Percentiles rank a stretch among this genome's conserved stretches.
phyloP scores from a whole-genome alignment of 768 basidiomycete species.

The Tricholoma hemisulphureum region DNA sequence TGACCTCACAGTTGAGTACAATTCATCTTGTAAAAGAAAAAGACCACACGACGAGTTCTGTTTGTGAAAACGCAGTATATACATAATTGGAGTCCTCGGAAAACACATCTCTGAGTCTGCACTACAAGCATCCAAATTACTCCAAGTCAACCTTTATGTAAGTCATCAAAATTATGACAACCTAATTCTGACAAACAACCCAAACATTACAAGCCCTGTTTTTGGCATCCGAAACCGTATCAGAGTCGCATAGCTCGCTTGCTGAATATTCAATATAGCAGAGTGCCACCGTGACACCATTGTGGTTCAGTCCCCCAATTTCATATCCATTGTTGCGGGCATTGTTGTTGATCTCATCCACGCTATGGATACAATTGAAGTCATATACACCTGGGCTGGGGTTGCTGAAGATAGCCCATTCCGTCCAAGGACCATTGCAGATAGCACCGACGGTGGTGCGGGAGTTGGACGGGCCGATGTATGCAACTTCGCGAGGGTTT shows the following conservation, averaged over 20 bases:
- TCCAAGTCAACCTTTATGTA: too few species aligned
- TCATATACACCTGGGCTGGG: neutral
- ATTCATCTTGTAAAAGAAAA: too few species aligned
- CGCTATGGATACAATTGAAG: neutral
- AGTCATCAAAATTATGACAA: too few species aligned
- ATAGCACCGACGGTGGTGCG: neutral
- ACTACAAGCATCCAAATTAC: too few species aligned
- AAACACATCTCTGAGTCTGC: too few species aligned
- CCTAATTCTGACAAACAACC: conserved; percentile 1
- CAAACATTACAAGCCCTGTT: neutral
- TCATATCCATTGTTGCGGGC: neutral
- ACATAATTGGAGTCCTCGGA: too few species aligned
- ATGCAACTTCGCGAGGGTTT: neutral
- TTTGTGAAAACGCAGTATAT: too few species aligned
- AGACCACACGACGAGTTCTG: too few species aligned
- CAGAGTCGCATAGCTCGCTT: neutral
- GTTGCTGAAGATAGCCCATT: neutral
- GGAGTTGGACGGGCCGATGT: neutral
- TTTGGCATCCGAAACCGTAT: neutral
- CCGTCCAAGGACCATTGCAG: neutral
- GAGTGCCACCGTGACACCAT: neutral
- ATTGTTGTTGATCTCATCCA: neutral
- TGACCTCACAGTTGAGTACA: neutral
- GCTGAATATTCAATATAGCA: neutral
- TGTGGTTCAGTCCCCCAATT: neutral